Evolutionary conservation across 495 filamentous ascomycete species (phyloP).

Genomic region (Talaromyces trachyspermus): DNA sequence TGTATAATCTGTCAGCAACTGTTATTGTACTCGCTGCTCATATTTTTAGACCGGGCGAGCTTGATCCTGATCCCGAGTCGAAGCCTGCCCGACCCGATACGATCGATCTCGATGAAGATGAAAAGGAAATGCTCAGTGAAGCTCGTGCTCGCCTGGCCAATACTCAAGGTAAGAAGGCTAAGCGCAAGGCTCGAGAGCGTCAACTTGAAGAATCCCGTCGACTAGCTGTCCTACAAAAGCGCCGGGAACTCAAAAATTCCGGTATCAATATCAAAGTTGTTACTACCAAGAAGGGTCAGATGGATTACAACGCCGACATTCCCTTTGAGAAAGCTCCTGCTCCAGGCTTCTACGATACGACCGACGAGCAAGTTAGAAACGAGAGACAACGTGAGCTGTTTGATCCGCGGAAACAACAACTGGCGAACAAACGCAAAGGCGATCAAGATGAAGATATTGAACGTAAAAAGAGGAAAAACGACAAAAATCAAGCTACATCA

Average conservation of each 20-base stretch:
- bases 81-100: constrained; percentile 97
- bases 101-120: constrained; percentile 96
- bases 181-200: constrained; percentile 91
- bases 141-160: constrained; percentile 93
- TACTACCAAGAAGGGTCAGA: constrained; percentile 88
- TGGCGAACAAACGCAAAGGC: constrained; percentile 91
- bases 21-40: constrained; percentile 16
- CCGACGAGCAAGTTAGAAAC: constrained; percentile 70
- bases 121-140: constrained; percentile 99
- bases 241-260: constrained; percentile 91
- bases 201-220: constrained; percentile 92
- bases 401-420: constrained; percentile 88
- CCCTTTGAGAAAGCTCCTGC: constrained; percentile 91
- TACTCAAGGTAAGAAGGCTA: constrained; percentile 98
- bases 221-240: constrained; percentile 85
- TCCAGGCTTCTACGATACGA: constrained; percentile 89
- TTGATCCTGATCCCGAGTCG: constrained; percentile 92
- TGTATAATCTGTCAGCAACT: constrained; percentile 5
- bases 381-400: constrained; percentile 84
- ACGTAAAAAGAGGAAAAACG: constrained; percentile 76
- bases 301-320: constrained; percentile 99
- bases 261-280: constrained; percentile 97
- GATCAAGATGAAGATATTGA: constrained; percentile 79
- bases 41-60: constrained; percentile 64
- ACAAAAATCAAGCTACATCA: constrained; percentile 70